Conservation (phyloP, 441 rosid genomes). For the Corymbia calophylla region DNA sequence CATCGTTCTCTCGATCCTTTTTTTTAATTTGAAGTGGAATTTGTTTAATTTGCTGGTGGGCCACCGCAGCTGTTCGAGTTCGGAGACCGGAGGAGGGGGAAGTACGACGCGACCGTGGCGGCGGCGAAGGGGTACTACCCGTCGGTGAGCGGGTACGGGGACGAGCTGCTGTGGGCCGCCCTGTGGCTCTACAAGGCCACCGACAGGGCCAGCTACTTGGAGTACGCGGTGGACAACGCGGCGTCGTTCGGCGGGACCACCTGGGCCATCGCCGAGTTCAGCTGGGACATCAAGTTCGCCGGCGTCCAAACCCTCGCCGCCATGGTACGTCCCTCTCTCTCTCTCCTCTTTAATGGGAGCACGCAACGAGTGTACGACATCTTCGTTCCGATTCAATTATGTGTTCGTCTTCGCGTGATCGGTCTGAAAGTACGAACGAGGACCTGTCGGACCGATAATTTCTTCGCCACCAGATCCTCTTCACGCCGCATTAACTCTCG, state of each 20-base stretch:
- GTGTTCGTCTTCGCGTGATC: neutral
- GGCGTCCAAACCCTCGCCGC: neutral
- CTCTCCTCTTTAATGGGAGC: neutral
- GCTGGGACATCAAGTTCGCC: constrained; percentile 2
- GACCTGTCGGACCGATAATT: neutral
- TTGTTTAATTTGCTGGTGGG: neutral
- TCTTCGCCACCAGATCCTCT: neutral
- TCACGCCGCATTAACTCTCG: neutral
- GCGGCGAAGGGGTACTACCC: neutral
- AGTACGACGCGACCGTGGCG: neutral
- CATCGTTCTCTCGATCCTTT: neutral
- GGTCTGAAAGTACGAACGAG: neutral
- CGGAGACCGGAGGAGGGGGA: neutral
- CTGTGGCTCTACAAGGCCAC: constrained; percentile 4
- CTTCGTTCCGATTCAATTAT: neutral
- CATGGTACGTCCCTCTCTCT: neutral
- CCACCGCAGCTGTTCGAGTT: neutral
- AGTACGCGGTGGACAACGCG: neutral
- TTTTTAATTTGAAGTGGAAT: neutral
- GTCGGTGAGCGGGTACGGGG: neutral
- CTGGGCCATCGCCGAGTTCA: neutral
- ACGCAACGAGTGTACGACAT: neutral
- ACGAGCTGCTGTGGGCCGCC: neutral
- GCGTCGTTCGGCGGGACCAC: neutral
- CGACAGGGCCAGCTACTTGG: neutral